These are phyloP conservation scores for Aspergillus pseudoterreus DNA, from an alignment of 2,329 filamentous ascomycete species.

Conservation along the genomic window DNA sequence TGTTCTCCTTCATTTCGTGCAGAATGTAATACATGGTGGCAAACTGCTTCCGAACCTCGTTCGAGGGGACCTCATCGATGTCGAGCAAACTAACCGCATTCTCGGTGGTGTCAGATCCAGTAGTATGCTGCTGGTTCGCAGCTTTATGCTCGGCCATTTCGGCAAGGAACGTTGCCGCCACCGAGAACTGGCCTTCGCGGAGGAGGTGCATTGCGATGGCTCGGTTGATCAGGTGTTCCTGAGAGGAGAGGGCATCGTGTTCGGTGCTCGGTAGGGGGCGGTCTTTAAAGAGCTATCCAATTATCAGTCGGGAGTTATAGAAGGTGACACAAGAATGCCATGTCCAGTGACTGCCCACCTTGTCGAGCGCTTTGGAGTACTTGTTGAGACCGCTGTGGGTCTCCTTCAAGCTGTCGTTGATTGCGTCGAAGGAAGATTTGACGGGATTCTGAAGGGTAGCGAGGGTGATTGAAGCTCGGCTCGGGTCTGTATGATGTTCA, in stretches of 20 bases:
- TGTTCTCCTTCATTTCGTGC: constrained; percentile 65
- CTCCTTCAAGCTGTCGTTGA: constrained; percentile 77
- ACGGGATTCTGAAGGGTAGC: constrained; percentile 83
- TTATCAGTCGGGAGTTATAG: not conserved
- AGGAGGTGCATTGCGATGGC: constrained; percentile 96
- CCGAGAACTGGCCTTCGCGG: constrained; percentile 86
- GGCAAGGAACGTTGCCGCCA: constrained; percentile 77
- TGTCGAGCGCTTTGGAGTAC: constrained; percentile 81
- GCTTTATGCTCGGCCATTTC: constrained; percentile 58
- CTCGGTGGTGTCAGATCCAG: constrained; percentile 31
- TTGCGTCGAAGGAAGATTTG: constrained; percentile 72
- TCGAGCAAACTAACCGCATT: constrained; percentile 45
- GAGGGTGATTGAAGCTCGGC: constrained; percentile 68
- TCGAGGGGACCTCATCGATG: constrained; percentile 58
- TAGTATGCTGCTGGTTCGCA: constrained; percentile 27
- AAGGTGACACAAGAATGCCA: not conserved
- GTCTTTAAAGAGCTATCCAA: constrained; percentile 60
- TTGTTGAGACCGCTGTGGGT: constrained; percentile 77
- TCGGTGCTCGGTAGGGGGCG: constrained; percentile 70
- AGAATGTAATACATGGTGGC: constrained; percentile 88
- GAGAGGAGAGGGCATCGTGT: constrained; percentile 72
- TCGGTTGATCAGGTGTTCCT: constrained; percentile 77
- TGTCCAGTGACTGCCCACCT: constrained; percentile 46
- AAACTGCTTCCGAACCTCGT: constrained; percentile 75
- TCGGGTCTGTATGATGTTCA: constrained; percentile 52